phyloP scores from a whole-genome alignment of 345 rosid genomes.

The Eucalyptus erythrocorys region DNA sequence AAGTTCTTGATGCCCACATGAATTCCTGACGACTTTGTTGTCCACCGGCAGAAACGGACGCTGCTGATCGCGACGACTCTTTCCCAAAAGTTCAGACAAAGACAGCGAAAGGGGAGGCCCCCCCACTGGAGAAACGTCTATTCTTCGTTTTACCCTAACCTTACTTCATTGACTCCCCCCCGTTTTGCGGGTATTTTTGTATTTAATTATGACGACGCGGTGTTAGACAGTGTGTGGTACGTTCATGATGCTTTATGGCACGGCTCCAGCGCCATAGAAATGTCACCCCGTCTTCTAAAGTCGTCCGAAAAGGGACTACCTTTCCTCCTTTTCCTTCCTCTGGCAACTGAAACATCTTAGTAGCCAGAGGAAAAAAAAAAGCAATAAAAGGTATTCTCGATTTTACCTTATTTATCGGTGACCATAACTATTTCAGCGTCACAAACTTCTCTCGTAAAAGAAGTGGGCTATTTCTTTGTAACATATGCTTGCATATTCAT shows the following conservation, averaged over 20 bases:
- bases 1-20: background rate
- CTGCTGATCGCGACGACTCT: background rate
- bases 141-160: background rate
- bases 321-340: background rate
- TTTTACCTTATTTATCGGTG: too few species aligned
- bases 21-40: background rate
- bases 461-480: too few species aligned
- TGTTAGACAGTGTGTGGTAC: background rate
- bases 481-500: too few species aligned
- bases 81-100: background rate
- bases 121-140: background rate
- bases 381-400: too few species aligned
- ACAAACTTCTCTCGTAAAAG: too few species aligned
- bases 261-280: background rate
- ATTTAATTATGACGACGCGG: background rate
- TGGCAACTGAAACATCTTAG: too few species aligned
- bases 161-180: background rate
- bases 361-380: too few species aligned
- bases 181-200: background rate
- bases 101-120: background rate
- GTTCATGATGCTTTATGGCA: background rate
- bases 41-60: background rate
- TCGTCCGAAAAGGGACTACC: background rate
- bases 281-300: background rate
- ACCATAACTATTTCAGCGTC: too few species aligned